These are phyloP conservation scores for Symbiodinium pilosum DNA, from an alignment of 73 alveolate genomes.

Conservation along the genomic window DNA sequence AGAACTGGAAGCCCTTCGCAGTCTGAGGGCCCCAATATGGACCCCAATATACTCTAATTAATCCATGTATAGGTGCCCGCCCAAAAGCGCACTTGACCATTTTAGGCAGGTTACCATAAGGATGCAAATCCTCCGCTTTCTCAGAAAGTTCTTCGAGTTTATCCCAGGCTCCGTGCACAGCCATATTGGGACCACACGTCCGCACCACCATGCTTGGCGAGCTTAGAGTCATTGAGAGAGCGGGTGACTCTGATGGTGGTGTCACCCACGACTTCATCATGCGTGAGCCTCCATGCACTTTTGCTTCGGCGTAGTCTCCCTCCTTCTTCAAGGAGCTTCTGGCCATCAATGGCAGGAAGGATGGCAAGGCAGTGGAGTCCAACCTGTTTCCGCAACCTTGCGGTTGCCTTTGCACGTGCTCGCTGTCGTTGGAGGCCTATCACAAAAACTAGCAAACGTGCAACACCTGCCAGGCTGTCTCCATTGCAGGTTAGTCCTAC, in stretches of 20 bases:
- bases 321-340: background rate
- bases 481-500: background rate
- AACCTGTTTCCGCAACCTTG: background rate
- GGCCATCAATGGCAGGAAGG: background rate
- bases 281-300: background rate
- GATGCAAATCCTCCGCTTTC: too few species aligned
- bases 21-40: too few species aligned
- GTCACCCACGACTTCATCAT: background rate
- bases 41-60: too few species aligned
- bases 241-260: background rate
- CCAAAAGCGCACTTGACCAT: too few species aligned
- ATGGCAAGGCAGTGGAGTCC: background rate
- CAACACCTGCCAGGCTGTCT: background rate
- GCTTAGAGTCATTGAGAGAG: background rate
- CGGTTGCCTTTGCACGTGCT: background rate
- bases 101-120: too few species aligned
- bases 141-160: too few species aligned
- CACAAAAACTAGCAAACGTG: background rate
- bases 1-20: too few species aligned
- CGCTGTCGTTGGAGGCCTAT: background rate
- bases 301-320: background rate
- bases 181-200: background rate
- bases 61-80: too few species aligned
- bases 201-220: background rate
- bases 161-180: background rate